Evolutionary conservation across 768 basidiomycete species (phyloP), one percentile per base, ranked within the genome.

Genomic region (Tulasnella sp.): DNA sequence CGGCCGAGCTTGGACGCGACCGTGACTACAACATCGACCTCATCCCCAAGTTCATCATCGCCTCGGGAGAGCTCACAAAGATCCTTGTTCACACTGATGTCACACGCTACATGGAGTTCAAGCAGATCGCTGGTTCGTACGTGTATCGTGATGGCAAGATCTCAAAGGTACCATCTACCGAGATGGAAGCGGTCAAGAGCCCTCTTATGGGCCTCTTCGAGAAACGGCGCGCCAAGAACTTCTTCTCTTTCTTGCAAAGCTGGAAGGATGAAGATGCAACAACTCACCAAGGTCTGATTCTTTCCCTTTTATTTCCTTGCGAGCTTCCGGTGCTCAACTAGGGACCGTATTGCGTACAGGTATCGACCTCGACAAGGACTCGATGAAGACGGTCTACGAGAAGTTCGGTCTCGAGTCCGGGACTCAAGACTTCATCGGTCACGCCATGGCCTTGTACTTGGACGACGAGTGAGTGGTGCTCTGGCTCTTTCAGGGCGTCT

Each of bases 81-180:
- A 99, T 99, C 84, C 91, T 99, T 79, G 96, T 99, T 54, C 96
- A 99, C 86, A 99, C 97, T 79, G 96, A 99, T 82, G 97, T 99
- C 78, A 96, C 93, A 54, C 91, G 96, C 78, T 99, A 99, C 85
- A 91, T 99, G 81, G 97, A 99, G 83, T 99, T 99, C 88, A 99
- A 99, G 87, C 97, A 98, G 85, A 98, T 99, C 84, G 95, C 97
- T 0, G 97, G 97, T 74, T 96, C 93, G 82, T 99, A 92, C 84
- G 97, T 99, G 77, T 98, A 96, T 83, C 91, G 97, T 74, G 97
- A 99, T 83, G 95, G 96, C 71, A 93, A 84, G 85, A 97, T 99
- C 84, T 94, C 93, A 78, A 99, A 99, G 84, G 97, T 99, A 12
- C 97, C 97, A 39, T 92, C 92, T 81, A 98, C 95, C 7, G 96